Evolutionary conservation across 805 yeast species (phyloP), one percentile per base, ranked within the genome.

Genomic region (Myxozyma melibiosi): DNA sequence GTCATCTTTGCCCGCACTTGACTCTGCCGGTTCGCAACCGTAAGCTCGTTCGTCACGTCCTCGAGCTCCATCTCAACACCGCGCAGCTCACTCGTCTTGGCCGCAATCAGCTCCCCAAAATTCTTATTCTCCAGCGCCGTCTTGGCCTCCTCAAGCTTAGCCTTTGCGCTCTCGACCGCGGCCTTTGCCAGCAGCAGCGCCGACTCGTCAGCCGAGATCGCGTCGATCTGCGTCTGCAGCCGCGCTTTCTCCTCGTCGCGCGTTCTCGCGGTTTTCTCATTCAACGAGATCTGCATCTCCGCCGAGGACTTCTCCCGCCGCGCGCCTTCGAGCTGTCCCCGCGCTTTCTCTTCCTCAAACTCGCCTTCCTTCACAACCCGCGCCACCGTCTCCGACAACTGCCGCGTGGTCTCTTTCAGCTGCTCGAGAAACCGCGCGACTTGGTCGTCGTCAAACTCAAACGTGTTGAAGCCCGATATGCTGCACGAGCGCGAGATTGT

Each of bases 1-100:
- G 78, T 74, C 2, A 83, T 65, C 60, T 80, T 82, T 0, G 89
- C 85, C 58, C 80, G 74, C 2, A 77, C 65, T 47, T 84, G 90
- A 0, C 86, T 75, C 65, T 82, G 85, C 64, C 79, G 78, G 63
- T 81, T 84, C 2, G 80, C 77, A 14, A 73, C 71, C 3, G 80
- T 67, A 13, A 88, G 74, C 20, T 81, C 78, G 16, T 76, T 76
- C 54, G 80, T 79, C 14, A 84, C 65, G 0, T 75, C 76, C 8
- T 88, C 94, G 9, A 84, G 66, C 14, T 61, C 50, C 9, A 51
- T 64, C 24, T 71, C 74, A 2, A 60, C 48, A 6, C 48, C 53
- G 16, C 54, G 33, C n/a, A 62, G 28, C 37, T 38, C 41, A 6
- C 28, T 35, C 9, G 39, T n/a, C 27, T 49, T 44, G 4, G 40